phyloP scores from a whole-genome alignment of 2,329 filamentous ascomycete genomes.

The Blastomyces gilchristii region DNA sequence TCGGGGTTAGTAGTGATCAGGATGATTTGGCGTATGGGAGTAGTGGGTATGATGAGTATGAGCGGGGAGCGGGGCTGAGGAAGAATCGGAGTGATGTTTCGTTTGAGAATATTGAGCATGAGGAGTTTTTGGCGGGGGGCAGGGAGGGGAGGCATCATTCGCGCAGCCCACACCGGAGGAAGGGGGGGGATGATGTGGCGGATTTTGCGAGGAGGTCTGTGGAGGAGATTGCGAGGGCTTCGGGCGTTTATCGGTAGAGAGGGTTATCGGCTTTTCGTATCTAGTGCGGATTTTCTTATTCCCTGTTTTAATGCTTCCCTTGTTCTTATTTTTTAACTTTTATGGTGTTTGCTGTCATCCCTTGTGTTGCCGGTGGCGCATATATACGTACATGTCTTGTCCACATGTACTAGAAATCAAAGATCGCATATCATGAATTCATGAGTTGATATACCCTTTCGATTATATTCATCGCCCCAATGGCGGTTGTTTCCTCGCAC shows the following conservation, averaged over 20 bases:
- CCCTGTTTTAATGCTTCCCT: background rate
- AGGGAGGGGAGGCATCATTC: background rate
- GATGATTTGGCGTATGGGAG: slow-evolving; percentile 35
- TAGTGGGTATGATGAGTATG: slow-evolving; percentile 21
- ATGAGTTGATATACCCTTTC: background rate
- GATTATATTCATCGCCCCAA: background rate
- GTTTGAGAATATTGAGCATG: slow-evolving; percentile 78
- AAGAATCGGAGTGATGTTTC: slow-evolving; percentile 80
- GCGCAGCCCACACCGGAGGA: background rate
- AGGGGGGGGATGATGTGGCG: background rate
- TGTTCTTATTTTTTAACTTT: background rate
- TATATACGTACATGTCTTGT: background rate
- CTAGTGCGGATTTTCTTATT: background rate
- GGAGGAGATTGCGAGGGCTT: slow-evolving; percentile 9
- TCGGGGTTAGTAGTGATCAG: slow-evolving; percentile 16
- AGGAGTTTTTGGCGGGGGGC: background rate
- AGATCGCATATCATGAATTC: background rate
- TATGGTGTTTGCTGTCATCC: background rate
- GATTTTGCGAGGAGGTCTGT: slow-evolving; percentile 10
- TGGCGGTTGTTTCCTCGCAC: background rate
- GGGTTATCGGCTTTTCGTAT: background rate
- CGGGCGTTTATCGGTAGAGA: slow-evolving; percentile 7
- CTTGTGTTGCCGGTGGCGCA: background rate
- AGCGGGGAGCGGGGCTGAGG: slow-evolving; percentile 41
- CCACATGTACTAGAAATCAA: background rate